Evolutionary conservation across 2,329 filamentous ascomycete species (phyloP).

Genomic region (Sarocladium oryzae): DNA sequence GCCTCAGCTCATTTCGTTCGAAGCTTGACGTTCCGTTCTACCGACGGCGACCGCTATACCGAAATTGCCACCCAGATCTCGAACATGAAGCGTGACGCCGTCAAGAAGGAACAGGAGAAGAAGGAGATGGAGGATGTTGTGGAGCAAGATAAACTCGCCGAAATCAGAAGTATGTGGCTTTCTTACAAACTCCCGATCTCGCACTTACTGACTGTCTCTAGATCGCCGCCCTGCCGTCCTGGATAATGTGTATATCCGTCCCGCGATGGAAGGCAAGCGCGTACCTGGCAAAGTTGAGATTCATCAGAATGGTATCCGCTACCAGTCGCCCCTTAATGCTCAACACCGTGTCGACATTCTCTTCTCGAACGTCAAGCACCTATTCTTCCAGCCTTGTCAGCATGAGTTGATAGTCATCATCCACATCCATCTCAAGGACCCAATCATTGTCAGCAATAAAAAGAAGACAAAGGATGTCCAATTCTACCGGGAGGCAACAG

Average conservation of each 20-base stretch:
- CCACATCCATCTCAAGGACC: slow-evolving; percentile 94
- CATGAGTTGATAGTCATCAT: slow-evolving; percentile 97
- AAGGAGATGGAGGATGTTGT: slow-evolving; percentile 99
- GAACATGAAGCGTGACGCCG: slow-evolving; percentile 88
- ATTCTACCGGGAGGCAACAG: slow-evolving; percentile 95
- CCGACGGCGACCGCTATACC: slow-evolving; percentile 79
- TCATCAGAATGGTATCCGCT: slow-evolving; percentile 97
- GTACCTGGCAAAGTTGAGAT: slow-evolving; percentile 95
- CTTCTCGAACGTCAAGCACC: slow-evolving; percentile 96
- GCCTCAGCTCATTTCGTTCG: slow-evolving; percentile 91
- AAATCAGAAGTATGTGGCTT: slow-evolving; percentile 71
- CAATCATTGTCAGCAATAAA: slow-evolving; percentile 93
- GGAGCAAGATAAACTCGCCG: slow-evolving; percentile 93
- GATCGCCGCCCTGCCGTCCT: slow-evolving; percentile 84
- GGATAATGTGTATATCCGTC: slow-evolving; percentile 92
- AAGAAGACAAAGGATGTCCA: slow-evolving; percentile 99
- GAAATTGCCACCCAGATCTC: slow-evolving; percentile 91
- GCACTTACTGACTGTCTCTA: slow-evolving; percentile 24
- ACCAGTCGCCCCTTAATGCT: slow-evolving; percentile 72
- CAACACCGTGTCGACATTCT: slow-evolving; percentile 86
- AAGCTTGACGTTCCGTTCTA: slow-evolving; percentile 90
- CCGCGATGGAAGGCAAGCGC: slow-evolving; percentile 92
- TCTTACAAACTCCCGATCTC: neutral
- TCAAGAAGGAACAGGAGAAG: slow-evolving; percentile 94
- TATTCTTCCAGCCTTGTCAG: slow-evolving; percentile 97